phyloP scores from a whole-genome alignment of 208 protist genomes.

The Entamoeba dispar region DNA sequence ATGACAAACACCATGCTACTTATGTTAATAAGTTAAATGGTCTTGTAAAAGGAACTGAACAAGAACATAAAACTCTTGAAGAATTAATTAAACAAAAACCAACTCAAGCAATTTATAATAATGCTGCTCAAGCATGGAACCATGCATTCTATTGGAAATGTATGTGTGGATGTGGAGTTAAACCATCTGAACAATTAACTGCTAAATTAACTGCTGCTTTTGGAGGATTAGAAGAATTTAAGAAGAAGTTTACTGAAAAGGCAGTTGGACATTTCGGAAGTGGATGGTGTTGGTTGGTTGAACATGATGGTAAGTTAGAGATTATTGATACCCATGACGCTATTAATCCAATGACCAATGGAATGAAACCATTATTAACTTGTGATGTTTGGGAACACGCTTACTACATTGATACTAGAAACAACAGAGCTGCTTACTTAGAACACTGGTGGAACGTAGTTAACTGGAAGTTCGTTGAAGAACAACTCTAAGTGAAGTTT shows the following conservation, averaged over 20 bases:
- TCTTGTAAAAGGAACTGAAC: background rate
- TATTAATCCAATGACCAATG: background rate
- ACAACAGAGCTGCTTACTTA: slow-evolving; percentile 26
- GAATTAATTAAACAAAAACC: background rate
- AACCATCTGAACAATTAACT: background rate
- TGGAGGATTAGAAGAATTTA: background rate
- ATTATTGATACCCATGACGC: slow-evolving; percentile 7
- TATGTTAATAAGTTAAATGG: slow-evolving; percentile 20
- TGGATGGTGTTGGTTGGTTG: slow-evolving; percentile 1
- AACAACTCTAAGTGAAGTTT: background rate
- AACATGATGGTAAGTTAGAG: slow-evolving; percentile 2
- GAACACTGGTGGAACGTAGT: slow-evolving; percentile 5
- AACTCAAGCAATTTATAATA: background rate
- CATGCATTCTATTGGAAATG: background rate
- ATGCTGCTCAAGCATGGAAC: background rate
- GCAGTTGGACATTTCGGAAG: slow-evolving; percentile 12
- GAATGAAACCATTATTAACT: slow-evolving; percentile 13
- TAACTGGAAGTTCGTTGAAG: slow-evolving; percentile 15
- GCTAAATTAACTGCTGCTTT: background rate
- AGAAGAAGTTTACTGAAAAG: background rate
- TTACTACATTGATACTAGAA: slow-evolving; percentile 27
- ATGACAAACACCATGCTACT: slow-evolving; percentile 11
- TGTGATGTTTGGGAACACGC: slow-evolving; percentile 32
- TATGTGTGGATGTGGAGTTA: background rate
- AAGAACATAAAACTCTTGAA: background rate